phyloP scores from a whole-genome alignment of 148 eudicot species.

The Rhododendron ferrugineum region DNA sequence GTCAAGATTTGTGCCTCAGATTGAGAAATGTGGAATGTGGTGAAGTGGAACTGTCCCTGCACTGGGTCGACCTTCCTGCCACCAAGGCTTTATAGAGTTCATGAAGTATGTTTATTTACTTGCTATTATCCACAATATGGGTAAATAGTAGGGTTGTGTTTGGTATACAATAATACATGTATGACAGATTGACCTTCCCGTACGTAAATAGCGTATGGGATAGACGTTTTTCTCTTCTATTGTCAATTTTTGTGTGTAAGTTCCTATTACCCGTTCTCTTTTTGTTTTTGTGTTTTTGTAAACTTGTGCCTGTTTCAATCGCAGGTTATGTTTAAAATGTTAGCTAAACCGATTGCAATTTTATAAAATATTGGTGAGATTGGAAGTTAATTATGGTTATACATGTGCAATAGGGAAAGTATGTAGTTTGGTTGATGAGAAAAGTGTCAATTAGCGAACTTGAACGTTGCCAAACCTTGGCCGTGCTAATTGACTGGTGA shows the following conservation, averaged over 20 bases:
- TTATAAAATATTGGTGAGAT: background rate
- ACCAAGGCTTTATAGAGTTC: slow-evolving; percentile 16
- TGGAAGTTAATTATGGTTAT: background rate
- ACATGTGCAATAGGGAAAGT: background rate
- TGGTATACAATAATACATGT: background rate
- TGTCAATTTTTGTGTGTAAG: background rate
- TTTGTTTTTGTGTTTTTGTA: background rate
- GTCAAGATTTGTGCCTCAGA: slow-evolving; percentile 38
- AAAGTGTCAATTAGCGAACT: background rate
- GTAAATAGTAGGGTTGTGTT: background rate
- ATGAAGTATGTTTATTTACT: background rate
- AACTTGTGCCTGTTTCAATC: background rate
- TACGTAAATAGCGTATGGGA: background rate
- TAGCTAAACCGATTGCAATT: background rate
- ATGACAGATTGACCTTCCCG: background rate
- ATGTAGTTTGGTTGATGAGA: background rate
- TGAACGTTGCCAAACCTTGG: background rate
- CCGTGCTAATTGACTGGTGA: background rate
- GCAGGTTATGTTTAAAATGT: background rate
- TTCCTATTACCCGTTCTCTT: background rate
- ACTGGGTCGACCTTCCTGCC: slow-evolving; percentile 49
- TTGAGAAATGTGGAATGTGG: slow-evolving; percentile 51
- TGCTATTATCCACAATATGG: background rate
- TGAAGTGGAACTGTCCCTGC: slow-evolving; percentile 38
- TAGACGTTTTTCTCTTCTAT: background rate